Conservation (phyloP, 2,329 filamentous ascomycete species). For the Dothistroma pini region DNA sequence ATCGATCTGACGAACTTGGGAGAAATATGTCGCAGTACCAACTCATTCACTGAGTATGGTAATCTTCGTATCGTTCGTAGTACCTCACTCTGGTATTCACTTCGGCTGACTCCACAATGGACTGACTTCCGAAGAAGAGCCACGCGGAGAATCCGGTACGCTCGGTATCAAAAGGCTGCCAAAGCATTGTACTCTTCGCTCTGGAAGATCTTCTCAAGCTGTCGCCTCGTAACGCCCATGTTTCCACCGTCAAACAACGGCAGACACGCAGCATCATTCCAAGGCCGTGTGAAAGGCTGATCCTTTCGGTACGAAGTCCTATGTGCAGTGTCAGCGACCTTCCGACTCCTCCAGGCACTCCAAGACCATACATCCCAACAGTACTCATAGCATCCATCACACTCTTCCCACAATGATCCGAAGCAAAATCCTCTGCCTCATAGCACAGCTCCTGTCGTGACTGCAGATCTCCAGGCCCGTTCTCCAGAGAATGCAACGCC, state of each 20-base stretch:
- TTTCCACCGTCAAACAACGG: conserved; percentile 55
- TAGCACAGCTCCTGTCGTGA: conserved; percentile 46
- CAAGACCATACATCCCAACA: conserved; percentile 47
- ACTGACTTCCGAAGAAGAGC: neutral
- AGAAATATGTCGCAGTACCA: too few relatives aligned
- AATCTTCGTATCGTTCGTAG: too few relatives aligned
- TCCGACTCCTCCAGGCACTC: neutral
- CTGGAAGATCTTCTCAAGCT: conserved; percentile 47
- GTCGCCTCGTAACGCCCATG: conserved; percentile 50
- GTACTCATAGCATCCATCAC: conserved; percentile 50
- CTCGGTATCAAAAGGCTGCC: conserved; percentile 25
- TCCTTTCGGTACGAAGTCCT: conserved; percentile 41
- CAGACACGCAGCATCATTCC: conserved; percentile 47
- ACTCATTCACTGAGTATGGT: too few relatives aligned
- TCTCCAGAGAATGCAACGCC: conserved; percentile 45
- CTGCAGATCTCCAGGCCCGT: conserved; percentile 40
- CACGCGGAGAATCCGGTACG: neutral
- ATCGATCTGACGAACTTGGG: too few relatives aligned
- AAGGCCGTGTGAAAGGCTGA: conserved; percentile 43
- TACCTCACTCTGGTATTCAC: too few relatives aligned
- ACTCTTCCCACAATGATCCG: conserved; percentile 48
- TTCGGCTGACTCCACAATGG: too few relatives aligned
- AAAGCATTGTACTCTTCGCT: conserved; percentile 46
- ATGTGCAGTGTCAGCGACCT: conserved; percentile 17
- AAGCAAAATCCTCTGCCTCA: conserved; percentile 52